Percentiles rank a stretch among this genome's conserved stretches.
Conservation (phyloP, 1,139 yeast genomes). For the Hemisphaericaspora xylofermentans region DNA sequence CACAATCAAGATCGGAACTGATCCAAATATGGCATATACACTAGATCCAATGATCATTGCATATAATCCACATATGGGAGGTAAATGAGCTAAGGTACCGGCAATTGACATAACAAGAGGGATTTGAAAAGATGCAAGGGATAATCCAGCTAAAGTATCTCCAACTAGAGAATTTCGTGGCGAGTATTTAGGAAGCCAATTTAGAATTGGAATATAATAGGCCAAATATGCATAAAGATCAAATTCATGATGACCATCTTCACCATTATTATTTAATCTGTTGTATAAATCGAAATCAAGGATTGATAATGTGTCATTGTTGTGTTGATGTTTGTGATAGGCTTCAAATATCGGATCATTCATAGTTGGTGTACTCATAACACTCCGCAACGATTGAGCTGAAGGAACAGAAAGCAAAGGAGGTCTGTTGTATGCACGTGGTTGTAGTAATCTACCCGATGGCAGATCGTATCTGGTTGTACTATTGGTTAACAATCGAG, state of each 20-base stretch:
- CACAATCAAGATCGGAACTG: constrained; percentile 34
- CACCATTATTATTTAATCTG: constrained; percentile 9
- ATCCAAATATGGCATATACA: constrained; percentile 30
- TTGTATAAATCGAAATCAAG: constrained; percentile 11
- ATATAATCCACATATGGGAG: constrained; percentile 32
- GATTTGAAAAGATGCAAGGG: constrained; percentile 35
- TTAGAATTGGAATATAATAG: constrained; percentile 33
- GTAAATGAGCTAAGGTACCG: constrained; percentile 32
- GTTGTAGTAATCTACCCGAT: constrained; percentile 1
- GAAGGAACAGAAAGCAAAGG: constrained; percentile 30
- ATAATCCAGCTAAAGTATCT: constrained; percentile 33
- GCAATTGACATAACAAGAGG: constrained; percentile 38
- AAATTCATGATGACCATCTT: constrained; percentile 9
- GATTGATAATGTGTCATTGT: constrained; percentile 13
- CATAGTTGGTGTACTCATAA: constrained; percentile 16
- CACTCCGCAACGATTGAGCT: constrained; percentile 22
- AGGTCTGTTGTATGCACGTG: constrained; percentile 17
- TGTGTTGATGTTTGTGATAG: constrained; percentile 11
- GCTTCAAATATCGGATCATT: constrained; percentile 22
- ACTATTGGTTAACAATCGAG: constrained; percentile 10
- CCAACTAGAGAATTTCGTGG: constrained; percentile 20
- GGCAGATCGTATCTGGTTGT: constrained; percentile 9
- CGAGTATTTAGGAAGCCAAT: constrained; percentile 32
- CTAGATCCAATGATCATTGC: constrained; percentile 29
- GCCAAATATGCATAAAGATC: constrained; percentile 28